phyloP scores from a whole-genome alignment of 2,329 filamentous ascomycete species.

The Sphaerostilbella broomeana region DNA sequence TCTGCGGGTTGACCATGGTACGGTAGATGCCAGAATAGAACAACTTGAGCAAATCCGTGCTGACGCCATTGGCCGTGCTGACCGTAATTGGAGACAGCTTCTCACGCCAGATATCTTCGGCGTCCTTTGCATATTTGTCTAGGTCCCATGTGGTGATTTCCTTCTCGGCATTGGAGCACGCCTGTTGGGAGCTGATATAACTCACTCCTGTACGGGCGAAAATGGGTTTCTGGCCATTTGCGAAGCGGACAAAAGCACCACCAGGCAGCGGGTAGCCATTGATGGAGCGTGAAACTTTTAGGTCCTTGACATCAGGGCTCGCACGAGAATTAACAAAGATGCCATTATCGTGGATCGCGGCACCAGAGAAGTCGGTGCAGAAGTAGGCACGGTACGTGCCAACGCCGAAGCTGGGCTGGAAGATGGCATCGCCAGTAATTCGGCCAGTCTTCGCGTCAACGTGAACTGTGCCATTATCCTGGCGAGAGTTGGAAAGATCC shows the following conservation, averaged over 20 bases:
- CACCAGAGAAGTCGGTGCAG: slow-evolving; percentile 60
- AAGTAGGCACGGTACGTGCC: slow-evolving; percentile 56
- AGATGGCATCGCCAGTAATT: slow-evolving; percentile 56
- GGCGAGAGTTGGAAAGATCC: slow-evolving; percentile 55
- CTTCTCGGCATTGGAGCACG: slow-evolving; percentile 59
- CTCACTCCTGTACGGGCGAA: slow-evolving; percentile 61
- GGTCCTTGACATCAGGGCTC: slow-evolving; percentile 38
- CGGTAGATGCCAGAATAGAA: slow-evolving; percentile 70
- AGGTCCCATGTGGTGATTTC: slow-evolving; percentile 68
- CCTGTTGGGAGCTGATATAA: slow-evolving; percentile 59
- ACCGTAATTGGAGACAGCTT: slow-evolving; percentile 56
- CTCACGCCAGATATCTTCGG: slow-evolving; percentile 51
- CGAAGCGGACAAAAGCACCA: slow-evolving; percentile 59
- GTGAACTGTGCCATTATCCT: slow-evolving; percentile 48
- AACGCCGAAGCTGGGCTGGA: slow-evolving; percentile 58
- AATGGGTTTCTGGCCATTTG: slow-evolving; percentile 44
- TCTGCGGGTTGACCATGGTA: slow-evolving; percentile 66
- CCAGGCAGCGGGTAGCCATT: slow-evolving; percentile 50
- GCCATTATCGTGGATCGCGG: slow-evolving; percentile 51
- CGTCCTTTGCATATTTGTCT: slow-evolving; percentile 41
- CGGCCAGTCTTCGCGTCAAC: slow-evolving; percentile 52
- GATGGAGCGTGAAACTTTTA: slow-evolving; percentile 43
- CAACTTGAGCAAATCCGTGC: slow-evolving; percentile 48
- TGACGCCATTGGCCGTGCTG: slow-evolving; percentile 42
- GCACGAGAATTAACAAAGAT: slow-evolving; percentile 54